Evolutionary conservation across 345 rosid species (phyloP).

Genomic region (Stellera chamaejasme): DNA sequence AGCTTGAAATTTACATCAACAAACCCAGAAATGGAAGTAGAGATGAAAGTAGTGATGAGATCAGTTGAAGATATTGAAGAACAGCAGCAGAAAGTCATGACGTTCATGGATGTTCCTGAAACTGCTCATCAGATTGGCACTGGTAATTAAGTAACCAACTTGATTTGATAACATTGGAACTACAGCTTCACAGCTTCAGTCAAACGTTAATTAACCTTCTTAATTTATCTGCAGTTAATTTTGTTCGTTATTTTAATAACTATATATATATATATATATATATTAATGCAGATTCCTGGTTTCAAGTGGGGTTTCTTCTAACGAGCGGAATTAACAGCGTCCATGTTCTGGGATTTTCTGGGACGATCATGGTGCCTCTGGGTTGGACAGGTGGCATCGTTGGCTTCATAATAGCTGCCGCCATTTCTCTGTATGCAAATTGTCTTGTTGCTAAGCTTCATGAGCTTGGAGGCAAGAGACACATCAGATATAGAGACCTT

Average conservation of each 20-base stretch:
- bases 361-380: conserved; percentile 80
- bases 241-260: too few relatives aligned
- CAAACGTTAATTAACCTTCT: too few relatives aligned
- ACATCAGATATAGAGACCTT: conserved; percentile 89
- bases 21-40: conserved; percentile 13
- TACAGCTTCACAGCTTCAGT: neutral
- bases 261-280: too few relatives aligned
- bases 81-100: conserved; percentile 6
- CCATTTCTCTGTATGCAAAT: conserved; percentile 69
- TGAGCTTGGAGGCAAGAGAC: conserved; percentile 82
- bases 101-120: conserved; percentile 25
- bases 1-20: too few relatives aligned
- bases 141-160: conserved; percentile 33
- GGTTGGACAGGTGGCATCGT: conserved; percentile 79
- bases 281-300: conserved; percentile 68
- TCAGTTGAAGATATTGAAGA: conserved; percentile 9
- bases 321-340: conserved; percentile 94
- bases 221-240: too few relatives aligned
- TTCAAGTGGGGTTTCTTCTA: conserved; percentile 74
- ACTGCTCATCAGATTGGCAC: conserved; percentile 85
- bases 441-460: conserved; percentile 79
- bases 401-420: conserved; percentile 62
- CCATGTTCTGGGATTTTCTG: conserved; percentile 83
- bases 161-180: too few relatives aligned
- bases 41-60: too few relatives aligned